Percentiles rank a stretch among this genome's conserved stretches.
phyloP scores from a whole-genome alignment of 805 yeast genomes.

The Myxozyma geophila region DNA sequence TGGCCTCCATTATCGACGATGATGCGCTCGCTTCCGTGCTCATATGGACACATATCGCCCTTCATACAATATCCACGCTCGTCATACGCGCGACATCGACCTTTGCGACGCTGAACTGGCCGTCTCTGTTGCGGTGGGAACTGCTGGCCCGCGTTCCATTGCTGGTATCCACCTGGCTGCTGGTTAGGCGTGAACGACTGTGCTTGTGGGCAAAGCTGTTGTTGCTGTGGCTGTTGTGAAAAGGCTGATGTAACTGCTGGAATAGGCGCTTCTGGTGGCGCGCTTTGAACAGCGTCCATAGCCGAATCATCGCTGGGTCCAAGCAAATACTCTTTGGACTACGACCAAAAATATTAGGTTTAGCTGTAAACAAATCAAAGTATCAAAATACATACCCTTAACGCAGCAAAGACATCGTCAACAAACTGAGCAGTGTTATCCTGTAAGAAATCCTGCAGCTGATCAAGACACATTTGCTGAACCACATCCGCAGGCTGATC shows the following conservation, averaged over 20 bases:
- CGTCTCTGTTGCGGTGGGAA: constrained; percentile 1
- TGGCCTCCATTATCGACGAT: constrained; percentile 17
- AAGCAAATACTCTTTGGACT: constrained; percentile 6
- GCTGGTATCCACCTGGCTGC: constrained; percentile 5
- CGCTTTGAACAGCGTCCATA: constrained; percentile 4
- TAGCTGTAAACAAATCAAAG: not conserved
- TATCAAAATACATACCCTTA: constrained; percentile 33
- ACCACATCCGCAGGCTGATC: constrained; percentile 47
- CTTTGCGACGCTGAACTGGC: constrained; percentile 9
- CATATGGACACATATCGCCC: constrained; percentile 37
- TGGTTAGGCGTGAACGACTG: not conserved
- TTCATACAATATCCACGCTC: constrained; percentile 34
- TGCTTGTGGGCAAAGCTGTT: not conserved
- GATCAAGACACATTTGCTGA: constrained; percentile 43
- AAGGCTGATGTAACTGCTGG: constrained; percentile 7
- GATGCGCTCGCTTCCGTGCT: constrained; percentile 34
- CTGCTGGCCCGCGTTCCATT: not conserved
- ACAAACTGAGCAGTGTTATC: constrained; percentile 43
- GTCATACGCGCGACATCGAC: constrained; percentile 32
- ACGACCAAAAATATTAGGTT: not conserved
- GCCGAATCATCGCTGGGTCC: not conserved
- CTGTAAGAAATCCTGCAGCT: constrained; percentile 50
- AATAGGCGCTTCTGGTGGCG: not conserved
- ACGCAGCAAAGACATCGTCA: constrained; percentile 43
- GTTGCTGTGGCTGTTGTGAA: constrained; percentile 12